Percentiles rank a stretch among this genome's conserved stretches.
phyloP scores from a whole-genome alignment of 2,329 filamentous ascomycete genomes.

The Immersiporthe knoxdaviesiana region DNA sequence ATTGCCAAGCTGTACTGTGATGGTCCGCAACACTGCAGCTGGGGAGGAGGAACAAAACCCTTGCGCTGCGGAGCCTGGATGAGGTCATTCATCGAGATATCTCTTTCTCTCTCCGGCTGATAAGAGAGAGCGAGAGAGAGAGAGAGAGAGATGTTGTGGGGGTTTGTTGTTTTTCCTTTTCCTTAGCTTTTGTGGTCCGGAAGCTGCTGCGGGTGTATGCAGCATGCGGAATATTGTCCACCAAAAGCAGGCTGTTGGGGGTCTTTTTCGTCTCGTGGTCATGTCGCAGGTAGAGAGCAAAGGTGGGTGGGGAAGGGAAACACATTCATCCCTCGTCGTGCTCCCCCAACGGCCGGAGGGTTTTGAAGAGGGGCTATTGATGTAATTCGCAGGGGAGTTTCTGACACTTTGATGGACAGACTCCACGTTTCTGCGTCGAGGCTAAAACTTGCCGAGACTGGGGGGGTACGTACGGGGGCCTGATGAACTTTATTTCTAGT shows the following conservation, averaged over 20 bases:
- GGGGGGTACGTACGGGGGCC: constrained; percentile 14
- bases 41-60: too few species aligned
- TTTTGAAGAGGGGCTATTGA: background rate
- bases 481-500: constrained; percentile 22
- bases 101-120: constrained; percentile 2
- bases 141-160: too few species aligned
- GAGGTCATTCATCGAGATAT: background rate
- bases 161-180: background rate
- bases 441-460: constrained; percentile 18
- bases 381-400: constrained; percentile 19
- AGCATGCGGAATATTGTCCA: background rate
- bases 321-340: background rate
- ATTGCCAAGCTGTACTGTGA: background rate
- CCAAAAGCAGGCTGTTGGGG: background rate
- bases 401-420: constrained; percentile 20
- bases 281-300: constrained; percentile 4
- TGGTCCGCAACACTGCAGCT: background rate
- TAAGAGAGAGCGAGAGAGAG: too few species aligned
- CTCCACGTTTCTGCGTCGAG: constrained; percentile 22
- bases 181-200: background rate
- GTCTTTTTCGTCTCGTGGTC: background rate
- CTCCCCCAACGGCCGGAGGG: background rate
- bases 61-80: background rate
- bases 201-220: background rate
- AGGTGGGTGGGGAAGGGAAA: background rate